phyloP scores from a whole-genome alignment of 73 alveolate species.

The Vitrella brassicaformis region DNA sequence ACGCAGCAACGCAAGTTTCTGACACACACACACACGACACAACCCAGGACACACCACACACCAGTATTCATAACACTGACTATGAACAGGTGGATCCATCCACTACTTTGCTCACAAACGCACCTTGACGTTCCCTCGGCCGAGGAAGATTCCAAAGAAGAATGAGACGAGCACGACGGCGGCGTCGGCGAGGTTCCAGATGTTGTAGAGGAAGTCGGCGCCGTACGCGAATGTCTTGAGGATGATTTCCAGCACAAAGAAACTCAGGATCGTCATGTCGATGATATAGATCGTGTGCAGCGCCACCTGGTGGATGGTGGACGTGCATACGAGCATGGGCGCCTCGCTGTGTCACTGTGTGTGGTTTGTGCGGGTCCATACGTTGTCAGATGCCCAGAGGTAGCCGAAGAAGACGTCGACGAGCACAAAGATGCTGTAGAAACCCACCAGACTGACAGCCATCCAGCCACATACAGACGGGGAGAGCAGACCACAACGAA shows the following conservation, averaged over 20 bases:
- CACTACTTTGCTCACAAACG: too few relatives aligned
- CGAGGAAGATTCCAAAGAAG: neutral
- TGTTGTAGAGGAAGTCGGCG: constrained; percentile 26
- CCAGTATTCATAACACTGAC: too few relatives aligned
- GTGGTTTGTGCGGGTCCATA: too few relatives aligned
- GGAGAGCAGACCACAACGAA: constrained; percentile 32
- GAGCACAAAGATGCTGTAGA: constrained; percentile 35
- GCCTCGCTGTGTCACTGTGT: too few relatives aligned
- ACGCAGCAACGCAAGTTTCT: neutral
- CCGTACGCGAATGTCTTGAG: constrained; percentile 42
- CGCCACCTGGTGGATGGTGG: constrained; percentile 9
- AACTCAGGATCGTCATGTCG: constrained; percentile 33
- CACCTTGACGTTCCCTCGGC: too few relatives aligned
- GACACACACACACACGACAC: neutral
- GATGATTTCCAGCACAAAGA: constrained; percentile 43
- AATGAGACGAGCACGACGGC: constrained; percentile 35
- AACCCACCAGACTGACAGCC: constrained; percentile 30
- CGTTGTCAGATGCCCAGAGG: too few relatives aligned
- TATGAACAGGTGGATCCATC: too few relatives aligned
- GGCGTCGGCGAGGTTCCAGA: constrained; percentile 42
- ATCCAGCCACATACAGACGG: constrained; percentile 25
- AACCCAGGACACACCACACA: too few relatives aligned
- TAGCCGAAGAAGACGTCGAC: constrained; percentile 41
- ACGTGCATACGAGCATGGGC: too few relatives aligned
- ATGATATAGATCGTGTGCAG: constrained; percentile 20